phyloP scores from a whole-genome alignment of 2,329 filamentous ascomycete species.

The Clonostachys solani region DNA sequence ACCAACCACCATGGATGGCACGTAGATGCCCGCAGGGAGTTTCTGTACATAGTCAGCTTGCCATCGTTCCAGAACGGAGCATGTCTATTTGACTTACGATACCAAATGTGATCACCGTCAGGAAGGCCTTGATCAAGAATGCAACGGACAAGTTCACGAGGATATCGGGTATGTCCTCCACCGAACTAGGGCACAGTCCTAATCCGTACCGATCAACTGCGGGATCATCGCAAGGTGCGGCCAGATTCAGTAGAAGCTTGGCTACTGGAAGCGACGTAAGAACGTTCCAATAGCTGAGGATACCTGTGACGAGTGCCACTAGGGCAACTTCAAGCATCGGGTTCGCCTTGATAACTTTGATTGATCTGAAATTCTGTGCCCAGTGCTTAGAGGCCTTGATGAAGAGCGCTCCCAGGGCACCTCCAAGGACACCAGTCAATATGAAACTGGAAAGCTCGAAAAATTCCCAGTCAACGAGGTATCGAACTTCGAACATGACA shows the following conservation, averaged over 20 bases:
- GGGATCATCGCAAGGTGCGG: conserved; percentile 77
- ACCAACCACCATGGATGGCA: conserved; percentile 97
- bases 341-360: conserved; percentile 73
- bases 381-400: conserved; percentile 93
- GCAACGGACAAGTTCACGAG: conserved; percentile 69
- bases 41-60: conserved; percentile 44
- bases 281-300: conserved; percentile 89
- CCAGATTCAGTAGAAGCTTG: conserved; percentile 84
- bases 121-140: conserved; percentile 82
- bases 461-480: conserved; percentile 85
- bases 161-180: conserved; percentile 75
- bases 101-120: conserved; percentile 90
- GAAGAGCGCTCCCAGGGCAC: conserved; percentile 82
- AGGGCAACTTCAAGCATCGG: conserved; percentile 85
- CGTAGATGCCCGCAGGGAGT: conserved; percentile 93
- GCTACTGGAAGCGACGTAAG: conserved; percentile 87
- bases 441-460: conserved; percentile 88
- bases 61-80: conserved; percentile 8
- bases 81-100: conserved; percentile 51
- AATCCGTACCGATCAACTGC: conserved; percentile 57
- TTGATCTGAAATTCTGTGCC: conserved; percentile 83
- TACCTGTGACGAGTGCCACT: conserved; percentile 78
- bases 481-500: conserved; percentile 92
- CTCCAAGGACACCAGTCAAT: conserved; percentile 80
- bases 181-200: conserved; percentile 71